Conservation (phyloP, 2,329 filamentous ascomycete genomes). For the Nemania sp. region DNA sequence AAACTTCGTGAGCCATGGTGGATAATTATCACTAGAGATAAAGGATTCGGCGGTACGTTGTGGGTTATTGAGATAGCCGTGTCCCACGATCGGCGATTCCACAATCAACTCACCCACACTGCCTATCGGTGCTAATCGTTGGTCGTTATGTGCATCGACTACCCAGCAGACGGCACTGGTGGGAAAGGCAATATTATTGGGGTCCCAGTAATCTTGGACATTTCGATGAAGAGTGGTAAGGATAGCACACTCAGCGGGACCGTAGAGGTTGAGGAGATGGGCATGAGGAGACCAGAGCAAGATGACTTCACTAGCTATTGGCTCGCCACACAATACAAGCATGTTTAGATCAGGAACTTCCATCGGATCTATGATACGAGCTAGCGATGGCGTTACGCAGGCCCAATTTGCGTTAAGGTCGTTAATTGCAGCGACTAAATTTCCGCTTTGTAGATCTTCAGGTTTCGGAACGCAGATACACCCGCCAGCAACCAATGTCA, state of each 20-base stretch:
- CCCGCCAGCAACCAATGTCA: conserved; percentile 28
- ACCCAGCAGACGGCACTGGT: conserved; percentile 39
- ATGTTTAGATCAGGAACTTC: conserved; percentile 31
- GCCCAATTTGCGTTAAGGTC: conserved; percentile 27
- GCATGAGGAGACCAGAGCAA: conserved; percentile 27
- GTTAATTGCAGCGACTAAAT: conserved; percentile 27
- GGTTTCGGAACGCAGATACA: conserved; percentile 31
- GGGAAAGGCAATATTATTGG: conserved; percentile 14
- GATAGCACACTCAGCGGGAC: conserved; percentile 31
- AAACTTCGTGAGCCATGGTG: conserved; percentile 4
- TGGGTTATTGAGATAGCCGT: conserved; percentile 46
- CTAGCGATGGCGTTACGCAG: conserved; percentile 33
- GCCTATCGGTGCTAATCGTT: conserved; percentile 31
- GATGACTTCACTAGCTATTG: conserved; percentile 25
- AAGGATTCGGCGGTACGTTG: conserved; percentile 42
- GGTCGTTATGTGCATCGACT: conserved; percentile 41
- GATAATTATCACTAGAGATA: conserved; percentile 43
- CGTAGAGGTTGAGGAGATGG: conserved; percentile 31
- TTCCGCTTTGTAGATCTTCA: conserved; percentile 20
- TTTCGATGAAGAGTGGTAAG: conserved; percentile 16
- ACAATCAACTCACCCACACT: conserved; percentile 45
- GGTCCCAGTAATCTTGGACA: background rate
- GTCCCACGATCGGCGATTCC: conserved; percentile 42
- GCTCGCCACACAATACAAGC: conserved; percentile 33
- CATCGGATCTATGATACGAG: conserved; percentile 26